phyloP scores from a whole-genome alignment of 768 basidiomycete species.

The Mycena polygramma region DNA sequence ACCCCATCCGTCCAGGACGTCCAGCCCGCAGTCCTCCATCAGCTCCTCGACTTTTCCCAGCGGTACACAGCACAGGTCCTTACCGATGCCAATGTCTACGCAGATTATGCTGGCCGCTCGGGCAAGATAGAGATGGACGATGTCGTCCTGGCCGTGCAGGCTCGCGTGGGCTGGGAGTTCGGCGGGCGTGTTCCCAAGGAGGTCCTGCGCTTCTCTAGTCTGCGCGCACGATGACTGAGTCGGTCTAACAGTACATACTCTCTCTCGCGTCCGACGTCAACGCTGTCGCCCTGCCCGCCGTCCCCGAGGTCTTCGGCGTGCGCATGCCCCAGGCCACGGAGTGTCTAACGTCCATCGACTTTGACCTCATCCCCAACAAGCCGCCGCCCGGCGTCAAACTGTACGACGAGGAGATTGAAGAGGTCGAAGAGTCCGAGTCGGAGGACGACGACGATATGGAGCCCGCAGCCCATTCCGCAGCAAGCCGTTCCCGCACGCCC shows the following conservation, averaged over 20 bases:
- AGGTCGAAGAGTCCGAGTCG: slow-evolving; percentile 81
- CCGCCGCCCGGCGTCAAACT: slow-evolving; percentile 82
- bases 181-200: slow-evolving; percentile 92
- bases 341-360: slow-evolving; percentile 84
- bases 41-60: slow-evolving; percentile 89
- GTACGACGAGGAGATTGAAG: slow-evolving; percentile 87
- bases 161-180: slow-evolving; percentile 93
- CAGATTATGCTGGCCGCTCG: slow-evolving; percentile 84
- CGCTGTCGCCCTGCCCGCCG: slow-evolving; percentile 80
- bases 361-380: slow-evolving; percentile 88
- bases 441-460: slow-evolving; percentile 81
- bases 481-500: slow-evolving; percentile 40
- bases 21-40: slow-evolving; percentile 88
- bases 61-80: slow-evolving; percentile 87
- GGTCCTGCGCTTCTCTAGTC: slow-evolving; percentile 56
- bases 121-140: slow-evolving; percentile 90
- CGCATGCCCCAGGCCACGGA: slow-evolving; percentile 80
- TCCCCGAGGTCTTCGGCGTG: slow-evolving; percentile 91
- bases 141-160: slow-evolving; percentile 84
- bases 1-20: slow-evolving; percentile 89
- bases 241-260: slow-evolving; percentile 70
- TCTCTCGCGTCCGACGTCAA: slow-evolving; percentile 89
- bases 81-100: slow-evolving; percentile 88
- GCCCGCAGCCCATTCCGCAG: slow-evolving; percentile 64
- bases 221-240: slow-evolving; percentile 5